Percentiles rank a stretch among this genome's conserved stretches.
These are phyloP conservation scores for Phalaenopsis aphrodite DNA, from an alignment of 106 monocot genomes.

Conservation along the genomic window DNA sequence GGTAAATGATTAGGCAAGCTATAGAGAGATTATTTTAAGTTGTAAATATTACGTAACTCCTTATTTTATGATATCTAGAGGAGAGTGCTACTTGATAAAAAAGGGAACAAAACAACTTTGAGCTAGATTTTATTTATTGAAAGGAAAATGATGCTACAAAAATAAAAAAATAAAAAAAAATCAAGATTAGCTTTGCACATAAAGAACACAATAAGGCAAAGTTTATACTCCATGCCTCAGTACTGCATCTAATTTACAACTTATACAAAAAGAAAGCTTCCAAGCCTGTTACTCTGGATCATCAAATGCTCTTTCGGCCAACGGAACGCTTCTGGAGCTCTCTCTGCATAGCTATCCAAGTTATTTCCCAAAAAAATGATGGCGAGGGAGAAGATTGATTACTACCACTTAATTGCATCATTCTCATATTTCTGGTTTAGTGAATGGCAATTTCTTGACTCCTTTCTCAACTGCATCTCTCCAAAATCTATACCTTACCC, in stretches of 20 bases:
- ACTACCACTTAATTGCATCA: not conserved
- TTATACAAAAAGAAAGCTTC: not conserved
- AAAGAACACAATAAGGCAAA: not conserved
- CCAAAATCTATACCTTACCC: constrained; percentile 80
- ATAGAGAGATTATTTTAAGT: too few species aligned
- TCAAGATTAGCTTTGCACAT: not conserved
- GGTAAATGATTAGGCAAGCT: too few species aligned
- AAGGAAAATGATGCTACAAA: not conserved
- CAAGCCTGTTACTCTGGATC: not conserved
- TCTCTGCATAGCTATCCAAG: not conserved
- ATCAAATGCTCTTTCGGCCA: not conserved
- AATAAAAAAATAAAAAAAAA: not conserved
- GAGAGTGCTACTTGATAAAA: not conserved
- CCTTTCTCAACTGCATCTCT: constrained; percentile 70
- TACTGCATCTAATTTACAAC: not conserved
- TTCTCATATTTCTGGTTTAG: constrained; percentile 12
- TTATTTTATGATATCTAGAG: too few species aligned
- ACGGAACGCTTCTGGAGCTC: not conserved
- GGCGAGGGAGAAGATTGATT: not conserved
- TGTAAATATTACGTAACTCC: too few species aligned
- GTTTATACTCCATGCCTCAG: not conserved
- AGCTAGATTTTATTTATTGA: not conserved
- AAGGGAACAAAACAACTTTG: not conserved
- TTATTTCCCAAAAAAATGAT: constrained; percentile 1
- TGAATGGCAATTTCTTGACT: constrained; percentile 51